Conservation (phyloP, 192 early-diverging fungal species). For the Podila epigama region DNA sequence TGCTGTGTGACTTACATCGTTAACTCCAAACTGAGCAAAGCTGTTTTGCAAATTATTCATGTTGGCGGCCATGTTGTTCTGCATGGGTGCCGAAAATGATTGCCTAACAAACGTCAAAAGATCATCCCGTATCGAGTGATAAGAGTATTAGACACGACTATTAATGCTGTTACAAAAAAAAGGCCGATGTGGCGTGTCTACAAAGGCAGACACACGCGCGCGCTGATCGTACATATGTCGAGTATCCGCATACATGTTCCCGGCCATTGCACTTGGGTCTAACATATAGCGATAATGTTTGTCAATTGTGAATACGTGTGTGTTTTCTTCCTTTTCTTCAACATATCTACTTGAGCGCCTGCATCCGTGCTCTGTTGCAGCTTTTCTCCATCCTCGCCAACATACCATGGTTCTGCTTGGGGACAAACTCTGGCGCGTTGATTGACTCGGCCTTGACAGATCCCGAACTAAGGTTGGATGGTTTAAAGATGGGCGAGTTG, state of each 20-base stretch:
- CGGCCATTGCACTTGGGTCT: constrained; percentile 6
- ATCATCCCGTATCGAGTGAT: too few species aligned
- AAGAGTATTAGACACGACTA: too few species aligned
- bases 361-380: too few species aligned
- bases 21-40: constrained; percentile 39
- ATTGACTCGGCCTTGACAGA: constrained; percentile 59
- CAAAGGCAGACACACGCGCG: too few species aligned
- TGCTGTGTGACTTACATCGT: constrained; percentile 21
- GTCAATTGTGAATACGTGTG: background rate
- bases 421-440: constrained; percentile 67
- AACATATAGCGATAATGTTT: background rate
- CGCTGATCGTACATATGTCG: constrained; percentile 29
- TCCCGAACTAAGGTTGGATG: constrained; percentile 50
- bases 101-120: constrained; percentile 4
- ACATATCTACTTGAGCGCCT: too few species aligned
- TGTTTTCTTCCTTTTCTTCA: too few species aligned
- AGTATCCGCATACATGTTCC: constrained; percentile 6
- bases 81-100: constrained; percentile 25
- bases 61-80: constrained; percentile 20
- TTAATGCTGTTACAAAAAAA: too few species aligned
- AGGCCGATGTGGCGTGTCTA: too few species aligned
- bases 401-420: constrained; percentile 51
- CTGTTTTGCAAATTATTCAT: constrained; percentile 25
- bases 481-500: constrained; percentile 75
- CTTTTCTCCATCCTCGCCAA: background rate